phyloP scores from a whole-genome alignment of 2,329 filamentous ascomycete genomes.

The Leptoxyphium fumago region DNA sequence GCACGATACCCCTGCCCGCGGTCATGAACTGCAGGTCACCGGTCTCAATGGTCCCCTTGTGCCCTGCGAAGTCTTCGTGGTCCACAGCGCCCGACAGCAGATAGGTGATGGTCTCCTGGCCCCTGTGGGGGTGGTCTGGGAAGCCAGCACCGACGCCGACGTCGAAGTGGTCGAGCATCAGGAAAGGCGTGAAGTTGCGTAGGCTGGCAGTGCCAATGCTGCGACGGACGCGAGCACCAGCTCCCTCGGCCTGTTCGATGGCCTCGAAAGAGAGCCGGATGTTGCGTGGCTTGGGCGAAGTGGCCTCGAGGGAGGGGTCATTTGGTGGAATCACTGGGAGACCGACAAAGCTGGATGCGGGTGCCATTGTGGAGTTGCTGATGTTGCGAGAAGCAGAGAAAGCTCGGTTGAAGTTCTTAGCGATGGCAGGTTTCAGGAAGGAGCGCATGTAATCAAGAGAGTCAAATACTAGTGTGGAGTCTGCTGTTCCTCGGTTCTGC shows the following conservation, averaged over 20 bases:
- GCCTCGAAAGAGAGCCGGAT: slow-evolving; percentile 77
- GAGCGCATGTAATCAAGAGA: slow-evolving; percentile 24
- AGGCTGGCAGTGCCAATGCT: slow-evolving; percentile 75
- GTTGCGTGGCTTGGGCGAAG: slow-evolving; percentile 55
- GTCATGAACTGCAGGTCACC: slow-evolving; percentile 99
- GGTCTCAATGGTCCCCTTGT: slow-evolving; percentile 65
- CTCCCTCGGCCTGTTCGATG: slow-evolving; percentile 73
- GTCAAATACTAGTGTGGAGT: background rate
- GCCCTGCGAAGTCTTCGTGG: slow-evolving; percentile 83
- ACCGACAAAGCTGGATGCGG: slow-evolving; percentile 26
- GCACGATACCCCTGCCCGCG: slow-evolving; percentile 78
- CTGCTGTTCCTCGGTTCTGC: slow-evolving; percentile 10
- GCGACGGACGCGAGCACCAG: slow-evolving; percentile 71
- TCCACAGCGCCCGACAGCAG: slow-evolving; percentile 73
- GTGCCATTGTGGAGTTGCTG: slow-evolving; percentile 17
- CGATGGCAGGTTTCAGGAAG: slow-evolving; percentile 17
- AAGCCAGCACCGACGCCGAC: slow-evolving; percentile 72
- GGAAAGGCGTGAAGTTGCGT: slow-evolving; percentile 77
- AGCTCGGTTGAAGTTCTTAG: slow-evolving; percentile 11
- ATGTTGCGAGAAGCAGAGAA: slow-evolving; percentile 18
- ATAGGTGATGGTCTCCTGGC: slow-evolving; percentile 85
- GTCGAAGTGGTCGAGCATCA: slow-evolving; percentile 91
- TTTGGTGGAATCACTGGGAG: slow-evolving; percentile 34
- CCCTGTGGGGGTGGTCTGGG: slow-evolving; percentile 70
- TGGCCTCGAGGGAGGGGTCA: slow-evolving; percentile 29